phyloP scores from a whole-genome alignment of 768 basidiomycete species.

The Rickenella mellea region DNA sequence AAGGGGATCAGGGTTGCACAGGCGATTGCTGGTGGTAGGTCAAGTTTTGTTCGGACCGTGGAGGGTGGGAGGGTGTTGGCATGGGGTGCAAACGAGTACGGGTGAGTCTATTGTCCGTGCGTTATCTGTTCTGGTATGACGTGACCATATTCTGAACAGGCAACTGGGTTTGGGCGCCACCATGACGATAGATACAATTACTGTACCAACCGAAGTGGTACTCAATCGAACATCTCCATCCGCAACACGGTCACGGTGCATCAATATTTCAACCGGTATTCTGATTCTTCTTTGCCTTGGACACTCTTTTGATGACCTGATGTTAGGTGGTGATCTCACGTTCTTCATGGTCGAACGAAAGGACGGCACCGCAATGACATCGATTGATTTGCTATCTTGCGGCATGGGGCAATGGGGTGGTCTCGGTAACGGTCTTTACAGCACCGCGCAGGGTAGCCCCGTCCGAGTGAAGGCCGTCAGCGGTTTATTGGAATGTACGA shows the following conservation, averaged over 20 bases:
- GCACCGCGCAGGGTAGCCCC: constrained; percentile 62
- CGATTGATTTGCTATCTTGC: constrained; percentile 57
- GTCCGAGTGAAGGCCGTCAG: constrained; percentile 71
- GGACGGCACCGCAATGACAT: constrained; percentile 22
- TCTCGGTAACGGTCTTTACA: constrained; percentile 57
- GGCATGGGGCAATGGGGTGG: constrained; percentile 83
- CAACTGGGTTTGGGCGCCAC: constrained; percentile 74
- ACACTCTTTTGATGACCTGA: not conserved
- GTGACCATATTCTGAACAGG: constrained; percentile 24
- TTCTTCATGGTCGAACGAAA: constrained; percentile 65
- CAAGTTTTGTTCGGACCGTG: constrained; percentile 61
- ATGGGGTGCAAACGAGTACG: constrained; percentile 85
- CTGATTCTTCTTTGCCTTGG: not conserved
- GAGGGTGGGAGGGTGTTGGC: constrained; percentile 65
- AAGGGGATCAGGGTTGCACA: constrained; percentile 53
- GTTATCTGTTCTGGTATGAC: not conserved
- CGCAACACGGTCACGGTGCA: constrained; percentile 48
- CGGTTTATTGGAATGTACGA: constrained; percentile 78
- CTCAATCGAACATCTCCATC: constrained; percentile 47
- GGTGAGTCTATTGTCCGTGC: constrained; percentile 31
- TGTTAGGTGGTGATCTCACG: constrained; percentile 62
- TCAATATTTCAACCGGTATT: constrained; percentile 56
- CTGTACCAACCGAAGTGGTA: constrained; percentile 80
- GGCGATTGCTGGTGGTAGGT: constrained; percentile 61
- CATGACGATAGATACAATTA: constrained; percentile 56